These are phyloP conservation scores for Fusarium udum DNA, from an alignment of 2,329 filamentous ascomycete species.

Conservation along the genomic window DNA sequence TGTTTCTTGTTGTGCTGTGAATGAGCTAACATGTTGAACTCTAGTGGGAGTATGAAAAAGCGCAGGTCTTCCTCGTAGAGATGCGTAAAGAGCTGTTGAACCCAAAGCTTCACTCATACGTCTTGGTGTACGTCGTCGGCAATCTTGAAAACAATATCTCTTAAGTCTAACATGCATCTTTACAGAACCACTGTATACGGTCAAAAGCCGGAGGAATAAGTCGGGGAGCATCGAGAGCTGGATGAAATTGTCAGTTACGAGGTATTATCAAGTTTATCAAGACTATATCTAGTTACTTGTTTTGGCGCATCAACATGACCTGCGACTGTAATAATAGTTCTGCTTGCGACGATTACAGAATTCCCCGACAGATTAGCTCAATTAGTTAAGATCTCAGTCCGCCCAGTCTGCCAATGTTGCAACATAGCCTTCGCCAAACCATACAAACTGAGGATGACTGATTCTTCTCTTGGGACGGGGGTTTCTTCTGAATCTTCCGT, in stretches of 20 bases:
- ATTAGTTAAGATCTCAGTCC: accelerated
- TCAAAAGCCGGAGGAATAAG: slow-evolving; percentile 2
- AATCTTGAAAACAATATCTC: accelerated
- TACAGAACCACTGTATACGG: slow-evolving; percentile 6
- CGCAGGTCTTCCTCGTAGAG: slow-evolving; percentile 4
- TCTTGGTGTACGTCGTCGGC: not conserved
- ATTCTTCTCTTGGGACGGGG: not conserved
- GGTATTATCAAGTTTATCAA: too few species aligned
- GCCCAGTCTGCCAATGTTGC: not conserved
- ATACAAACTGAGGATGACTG: not conserved
- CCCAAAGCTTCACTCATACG: slow-evolving; percentile 9
- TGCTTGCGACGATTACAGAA: too few species aligned
- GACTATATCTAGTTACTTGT: not conserved
- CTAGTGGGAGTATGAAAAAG: slow-evolving; percentile 15
- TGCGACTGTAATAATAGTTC: accelerated
- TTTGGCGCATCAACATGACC: not conserved
- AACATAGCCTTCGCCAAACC: too few species aligned
- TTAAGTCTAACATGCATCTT: not conserved
- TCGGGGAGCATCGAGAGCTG: not conserved
- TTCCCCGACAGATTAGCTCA: accelerated
- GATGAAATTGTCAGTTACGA: accelerated
- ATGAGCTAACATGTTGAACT: not conserved
- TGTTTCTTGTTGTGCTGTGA: accelerated
- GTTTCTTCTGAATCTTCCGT: not conserved
- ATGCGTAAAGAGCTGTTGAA: slow-evolving; percentile 17